Conservation (phyloP, 2,329 filamentous ascomycete genomes). For the Botryotinia calthae region DNA sequence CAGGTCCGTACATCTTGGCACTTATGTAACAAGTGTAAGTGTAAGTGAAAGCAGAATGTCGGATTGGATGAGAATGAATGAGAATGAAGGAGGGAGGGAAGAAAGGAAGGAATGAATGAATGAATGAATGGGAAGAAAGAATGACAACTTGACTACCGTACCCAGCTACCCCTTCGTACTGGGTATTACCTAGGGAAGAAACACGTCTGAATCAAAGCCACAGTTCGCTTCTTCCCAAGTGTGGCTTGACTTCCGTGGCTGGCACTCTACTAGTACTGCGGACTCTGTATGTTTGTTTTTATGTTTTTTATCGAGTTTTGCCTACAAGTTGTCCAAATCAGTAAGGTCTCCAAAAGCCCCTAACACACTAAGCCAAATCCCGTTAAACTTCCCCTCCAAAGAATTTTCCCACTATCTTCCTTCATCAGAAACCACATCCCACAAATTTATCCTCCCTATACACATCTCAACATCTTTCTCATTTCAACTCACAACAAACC, state of each 20-base stretch:
- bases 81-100: not conserved
- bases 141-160: not conserved
- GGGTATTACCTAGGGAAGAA: too few relatives aligned
- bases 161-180: too few relatives aligned
- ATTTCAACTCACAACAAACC: constrained; percentile 19
- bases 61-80: not conserved
- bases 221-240: not conserved
- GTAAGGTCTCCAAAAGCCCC: not conserved
- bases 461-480: not conserved
- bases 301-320: not conserved
- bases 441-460: constrained; percentile 2
- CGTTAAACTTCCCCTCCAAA: constrained; percentile 22
- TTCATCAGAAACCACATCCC: constrained; percentile 9
- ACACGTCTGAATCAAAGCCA: not conserved
- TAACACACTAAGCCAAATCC: not conserved
- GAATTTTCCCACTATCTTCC: constrained; percentile 17
- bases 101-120: not conserved
- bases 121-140: not conserved
- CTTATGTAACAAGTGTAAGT: too few relatives aligned
- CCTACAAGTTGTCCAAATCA: not conserved
- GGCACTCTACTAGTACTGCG: not conserved
- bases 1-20: not conserved
- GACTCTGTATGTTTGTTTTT: too few relatives aligned
- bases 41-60: not conserved
- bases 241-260: not conserved